Evolutionary conservation across 495 filamentous ascomycete genomes (phyloP), one percentile per base, ranked within the genome.

Genomic region (Barbatosphaeria neglecta): DNA sequence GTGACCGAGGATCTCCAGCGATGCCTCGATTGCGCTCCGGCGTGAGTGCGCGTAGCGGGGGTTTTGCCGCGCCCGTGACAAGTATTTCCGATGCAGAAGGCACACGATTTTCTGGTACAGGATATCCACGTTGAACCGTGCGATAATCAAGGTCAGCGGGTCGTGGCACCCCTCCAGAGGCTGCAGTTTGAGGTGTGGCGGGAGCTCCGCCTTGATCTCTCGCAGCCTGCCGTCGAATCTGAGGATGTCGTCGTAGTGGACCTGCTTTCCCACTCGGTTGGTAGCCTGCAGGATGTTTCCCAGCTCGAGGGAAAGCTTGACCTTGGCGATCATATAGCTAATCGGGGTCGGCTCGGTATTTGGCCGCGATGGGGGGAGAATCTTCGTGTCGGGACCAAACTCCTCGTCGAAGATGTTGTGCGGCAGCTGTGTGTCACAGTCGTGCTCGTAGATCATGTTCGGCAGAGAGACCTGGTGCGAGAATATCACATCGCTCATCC

Each of bases 321-420:
- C 66, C 69, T 95, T 92, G 23, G 76, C 70, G 46, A 95, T 93
- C 78, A 96, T 79, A 65, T 88, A 96, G 2, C 83, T 85, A 38
- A 92, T 78, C 7, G 86, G 85, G 2, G 92, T 99, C 6, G 86
- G 77, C 61, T 96, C 89, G 17, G 75, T 74, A 28, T 70, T 66
- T 9, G 86, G 83, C 47, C 87, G 74, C 0, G 87, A 78, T 5
- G 80, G 77, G 10, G 92, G 92, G 20, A 97, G 68, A 8, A 73
- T 70, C 57, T 83, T 83, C 52, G 76, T 85, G 41, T 83, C 80
- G 40, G 89, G 83, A 40, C 83, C 80, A 40, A 97, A 85, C 54
- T 97, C 93, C 53, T 96, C 90, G 57, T 99, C 92, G 58, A 87
- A 90, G 20, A 96, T 71, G 61, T 97, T 99, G 50, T 83, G 76